Conservation (phyloP, 2,329 filamentous ascomycete species). For the Sarocladiaceae sp. region DNA sequence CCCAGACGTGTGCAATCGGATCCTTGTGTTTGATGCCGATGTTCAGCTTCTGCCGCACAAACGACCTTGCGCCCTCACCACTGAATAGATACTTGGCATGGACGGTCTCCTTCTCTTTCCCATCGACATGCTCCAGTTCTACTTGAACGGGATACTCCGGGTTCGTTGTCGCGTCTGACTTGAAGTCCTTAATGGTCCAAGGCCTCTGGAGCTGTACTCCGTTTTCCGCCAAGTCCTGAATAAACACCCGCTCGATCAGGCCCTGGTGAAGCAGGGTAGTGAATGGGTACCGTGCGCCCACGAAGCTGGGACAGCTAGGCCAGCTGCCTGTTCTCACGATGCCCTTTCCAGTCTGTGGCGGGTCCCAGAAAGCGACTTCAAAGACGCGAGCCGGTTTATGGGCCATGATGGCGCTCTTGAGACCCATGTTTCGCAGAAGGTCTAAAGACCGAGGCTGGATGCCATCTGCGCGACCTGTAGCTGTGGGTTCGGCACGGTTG, state of each 20-base stretch:
- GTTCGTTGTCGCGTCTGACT: conserved; percentile 47
- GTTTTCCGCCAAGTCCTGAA: conserved; percentile 58
- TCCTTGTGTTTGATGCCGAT: conserved; percentile 68
- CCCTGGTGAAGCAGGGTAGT: conserved; percentile 68
- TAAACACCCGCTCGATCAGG: conserved; percentile 63
- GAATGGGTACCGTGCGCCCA: conserved; percentile 64
- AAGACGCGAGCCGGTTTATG: conserved; percentile 82
- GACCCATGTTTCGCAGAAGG: conserved; percentile 72
- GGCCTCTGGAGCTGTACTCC: conserved; percentile 55
- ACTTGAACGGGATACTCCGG: conserved; percentile 75
- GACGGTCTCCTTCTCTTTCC: conserved; percentile 59
- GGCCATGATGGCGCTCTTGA: conserved; percentile 84
- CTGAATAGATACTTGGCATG: conserved; percentile 65
- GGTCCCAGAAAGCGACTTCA: conserved; percentile 70
- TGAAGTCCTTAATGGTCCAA: conserved; percentile 58
- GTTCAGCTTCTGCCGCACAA: conserved; percentile 55
- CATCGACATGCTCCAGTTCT: conserved; percentile 69
- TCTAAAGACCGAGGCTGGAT: conserved; percentile 88
- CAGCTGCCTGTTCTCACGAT: conserved; percentile 66
- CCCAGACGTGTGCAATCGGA: conserved; percentile 66
- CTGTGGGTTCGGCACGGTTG: conserved; percentile 77
- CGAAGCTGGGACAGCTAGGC: conserved; percentile 77
- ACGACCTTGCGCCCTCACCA: conserved; percentile 64
- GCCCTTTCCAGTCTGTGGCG: conserved; percentile 44
- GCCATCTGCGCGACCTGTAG: conserved; percentile 81